These are phyloP conservation scores for barley (Hordeum vulgare) DNA, from an alignment of 176 grass and related monocot genomes.

Conservation along the genomic window MorexV3_pseudomolecules_assembly NC_058519.1:82357829-82358328, in stretches of 20 bases:
- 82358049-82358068: conserved; percentile 95
- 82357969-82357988: conserved; percentile 97
- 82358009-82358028: conserved; percentile 93
- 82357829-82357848: background rate
- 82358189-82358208: conserved; percentile 95
- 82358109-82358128: background rate
- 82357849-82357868: background rate
- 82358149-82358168: background rate
- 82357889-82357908: conserved; percentile 56
- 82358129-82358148: background rate
- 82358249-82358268: conserved; percentile 45
- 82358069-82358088: conserved; percentile 79
- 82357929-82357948: conserved; percentile 78
- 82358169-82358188: conserved; percentile 67
- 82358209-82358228: conserved; percentile 96
- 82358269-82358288: background rate
- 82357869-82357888: background rate
- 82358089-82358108: conserved; percentile 7
- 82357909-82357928: conserved; percentile 85
- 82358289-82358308: background rate
- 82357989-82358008: conserved; percentile 96
- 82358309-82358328: background rate
- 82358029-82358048: conserved; percentile 94
- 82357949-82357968: conserved; percentile 76
- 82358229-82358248: conserved; percentile 89